Conservation (phyloP, 768 basidiomycete genomes). For the Scleroderma bovista region DNA sequence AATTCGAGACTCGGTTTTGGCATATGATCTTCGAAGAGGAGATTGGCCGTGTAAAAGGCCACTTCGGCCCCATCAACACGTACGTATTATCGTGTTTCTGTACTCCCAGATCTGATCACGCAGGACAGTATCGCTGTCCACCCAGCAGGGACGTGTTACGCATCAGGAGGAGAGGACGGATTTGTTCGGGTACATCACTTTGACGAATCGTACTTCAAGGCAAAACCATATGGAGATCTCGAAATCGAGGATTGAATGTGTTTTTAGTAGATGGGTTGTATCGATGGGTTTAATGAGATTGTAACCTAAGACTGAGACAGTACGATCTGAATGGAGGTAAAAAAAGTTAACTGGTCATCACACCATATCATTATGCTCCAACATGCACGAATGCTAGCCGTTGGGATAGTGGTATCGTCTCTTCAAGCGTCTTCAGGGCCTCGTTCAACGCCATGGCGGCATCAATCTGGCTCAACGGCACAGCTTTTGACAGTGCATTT, state of each 20-base stretch:
- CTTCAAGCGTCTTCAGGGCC: slow-evolving; percentile 11
- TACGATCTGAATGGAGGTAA: not conserved
- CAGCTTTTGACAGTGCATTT: slow-evolving; percentile 10
- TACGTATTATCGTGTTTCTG: slow-evolving; percentile 38
- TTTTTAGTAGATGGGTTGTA: slow-evolving; percentile 10
- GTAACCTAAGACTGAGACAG: not conserved
- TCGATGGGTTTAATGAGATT: not conserved
- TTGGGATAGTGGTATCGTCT: slow-evolving; percentile 16
- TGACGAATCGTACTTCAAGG: slow-evolving; percentile 91
- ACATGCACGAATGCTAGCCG: slow-evolving; percentile 25
- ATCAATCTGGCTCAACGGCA: slow-evolving; percentile 9
- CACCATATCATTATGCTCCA: slow-evolving; percentile 13
- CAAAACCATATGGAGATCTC: slow-evolving; percentile 86
- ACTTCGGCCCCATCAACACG: slow-evolving; percentile 97
- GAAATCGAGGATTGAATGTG: slow-evolving; percentile 56
- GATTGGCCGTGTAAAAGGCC: slow-evolving; percentile 94
- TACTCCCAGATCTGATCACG: slow-evolving; percentile 4
- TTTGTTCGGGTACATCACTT: slow-evolving; percentile 89
- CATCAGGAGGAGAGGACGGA: slow-evolving; percentile 96
- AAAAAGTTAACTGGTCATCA: not conserved
- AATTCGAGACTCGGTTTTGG: slow-evolving; percentile 98
- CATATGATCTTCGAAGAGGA: slow-evolving; percentile 97
- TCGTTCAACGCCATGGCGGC: slow-evolving; percentile 15
- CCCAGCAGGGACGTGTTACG: slow-evolving; percentile 81
- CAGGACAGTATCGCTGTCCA: slow-evolving; percentile 79